Evolutionary conservation across 345 rosid species (phyloP).

Genomic region (Gossypium thurberi): DNA sequence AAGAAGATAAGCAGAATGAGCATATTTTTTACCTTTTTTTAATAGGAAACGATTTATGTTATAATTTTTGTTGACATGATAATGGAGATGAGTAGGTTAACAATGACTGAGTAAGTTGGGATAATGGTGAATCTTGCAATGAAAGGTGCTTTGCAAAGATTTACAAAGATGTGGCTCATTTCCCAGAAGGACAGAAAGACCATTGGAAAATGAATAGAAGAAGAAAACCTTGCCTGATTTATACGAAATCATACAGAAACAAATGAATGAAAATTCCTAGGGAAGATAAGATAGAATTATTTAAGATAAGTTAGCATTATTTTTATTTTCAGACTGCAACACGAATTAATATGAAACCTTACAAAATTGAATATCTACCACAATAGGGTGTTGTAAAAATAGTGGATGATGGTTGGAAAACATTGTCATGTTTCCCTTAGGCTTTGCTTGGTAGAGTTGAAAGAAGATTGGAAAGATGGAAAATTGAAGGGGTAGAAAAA

Average conservation of each 20-base stretch:
- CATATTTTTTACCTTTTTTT: not conserved
- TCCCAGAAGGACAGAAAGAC: not conserved
- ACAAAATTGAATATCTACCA: no score
- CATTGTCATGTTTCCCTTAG: not conserved
- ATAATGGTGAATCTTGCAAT: not conserved
- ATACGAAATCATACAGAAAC: not conserved
- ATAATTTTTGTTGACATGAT: not conserved
- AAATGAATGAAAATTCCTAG: not conserved
- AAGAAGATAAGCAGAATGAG: not conserved
- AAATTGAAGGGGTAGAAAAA: no score
- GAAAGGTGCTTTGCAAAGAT: not conserved
- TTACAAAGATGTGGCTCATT: not conserved
- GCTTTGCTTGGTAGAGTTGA: no score
- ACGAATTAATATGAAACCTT: not conserved
- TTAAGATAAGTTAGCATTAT: no score
- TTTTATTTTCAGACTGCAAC: not conserved
- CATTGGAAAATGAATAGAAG: conserved; percentile 1
- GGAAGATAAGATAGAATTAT: not conserved
- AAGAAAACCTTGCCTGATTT: not conserved
- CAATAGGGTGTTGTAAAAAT: not conserved
- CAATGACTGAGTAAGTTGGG: not conserved
- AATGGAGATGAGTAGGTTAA: not conserved
- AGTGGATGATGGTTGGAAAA: not conserved
- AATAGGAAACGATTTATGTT: not conserved
- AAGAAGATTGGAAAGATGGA: no score